Conservation (phyloP, 2,329 filamentous ascomycete genomes). For the Fusarium algeriense region DNA sequence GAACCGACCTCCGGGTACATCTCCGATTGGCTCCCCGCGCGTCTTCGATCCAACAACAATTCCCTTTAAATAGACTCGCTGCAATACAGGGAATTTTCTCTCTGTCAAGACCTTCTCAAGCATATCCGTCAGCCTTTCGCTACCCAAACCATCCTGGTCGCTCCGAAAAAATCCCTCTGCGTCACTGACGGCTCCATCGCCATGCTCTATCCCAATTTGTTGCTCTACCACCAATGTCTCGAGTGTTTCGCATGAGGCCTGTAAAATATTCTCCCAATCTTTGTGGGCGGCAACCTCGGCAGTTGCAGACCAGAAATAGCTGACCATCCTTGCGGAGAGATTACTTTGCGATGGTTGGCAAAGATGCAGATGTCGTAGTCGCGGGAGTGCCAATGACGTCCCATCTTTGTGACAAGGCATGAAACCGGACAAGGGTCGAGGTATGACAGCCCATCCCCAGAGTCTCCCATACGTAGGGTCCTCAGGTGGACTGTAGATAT, state of each 20-base stretch:
- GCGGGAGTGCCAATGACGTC: background rate
- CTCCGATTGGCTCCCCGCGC: background rate
- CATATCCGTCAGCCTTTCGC: background rate
- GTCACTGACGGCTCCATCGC: background rate
- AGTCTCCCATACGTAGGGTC: background rate
- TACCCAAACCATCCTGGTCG: background rate
- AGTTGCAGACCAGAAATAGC: constrained; percentile 2
- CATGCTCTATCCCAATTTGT: background rate
- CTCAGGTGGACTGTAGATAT: background rate
- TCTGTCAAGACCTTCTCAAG: background rate
- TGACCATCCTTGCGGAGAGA: background rate
- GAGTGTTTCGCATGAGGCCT: background rate
- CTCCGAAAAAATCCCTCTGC: background rate
- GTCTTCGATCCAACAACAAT: background rate
- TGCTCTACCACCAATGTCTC: background rate
- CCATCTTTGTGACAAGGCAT: background rate
- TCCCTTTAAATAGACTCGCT: background rate
- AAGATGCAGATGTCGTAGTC: background rate
- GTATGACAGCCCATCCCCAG: background rate
- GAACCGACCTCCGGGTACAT: constrained; percentile 1
- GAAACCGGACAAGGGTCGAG: constrained; percentile 1
- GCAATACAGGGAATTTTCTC: background rate
- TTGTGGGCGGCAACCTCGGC: background rate
- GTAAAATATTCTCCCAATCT: background rate
- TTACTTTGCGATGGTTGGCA: background rate